Evolutionary conservation across 352 stramenopile species (phyloP), one percentile per base, ranked within the genome.

Genomic region (Lagenidium sp.): DNA sequence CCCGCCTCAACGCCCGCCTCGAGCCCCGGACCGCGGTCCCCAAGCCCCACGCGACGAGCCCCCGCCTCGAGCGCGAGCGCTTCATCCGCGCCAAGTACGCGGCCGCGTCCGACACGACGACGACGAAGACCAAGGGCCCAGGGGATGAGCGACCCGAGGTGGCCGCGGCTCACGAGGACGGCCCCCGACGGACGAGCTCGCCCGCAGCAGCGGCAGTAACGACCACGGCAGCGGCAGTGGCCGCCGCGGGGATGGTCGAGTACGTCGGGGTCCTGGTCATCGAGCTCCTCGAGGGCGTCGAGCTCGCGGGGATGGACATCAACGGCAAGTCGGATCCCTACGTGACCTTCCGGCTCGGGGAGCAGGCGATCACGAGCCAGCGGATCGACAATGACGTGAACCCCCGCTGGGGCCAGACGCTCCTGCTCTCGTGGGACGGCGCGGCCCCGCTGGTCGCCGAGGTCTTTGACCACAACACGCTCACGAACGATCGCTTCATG

Each of bases 61-160:
- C 57, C 7, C 68, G 78, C n/a, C 36, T 32, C 4, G 63, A 84
- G 15, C 72, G 78, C 6, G 75, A 85, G 54, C 57, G 60, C 6
- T 91, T 75, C 59, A 88, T 91, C 44, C 66, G 70, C 22, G 70
- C 68, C 44, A 91, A 91, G 38, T 91, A 88, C 48, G 66, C 84
- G 29, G 39, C 71, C 15, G 41, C 61, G 45, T 12, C 39, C 6
- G 41, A 37, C 16, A 29, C 45, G 35, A 31, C 7, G 2, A 53
- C 46, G 13, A 51, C 46, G 15, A 42, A 44, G 1, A 47, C 39
- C 8, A 13, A 8, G 8, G 28, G 8, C 8, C 28, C 28, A 18
- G 20, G 12, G 11, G n/a, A 12, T 16, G 6, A 19, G 6, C 12
- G 12, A 39, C 6, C 6, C 12, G 34, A 20, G 6, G 34, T 39